These are phyloP conservation scores for Beauveria rudraprayagi DNA, from an alignment of 2,329 filamentous ascomycete species.

Conservation along the genomic window DNA sequence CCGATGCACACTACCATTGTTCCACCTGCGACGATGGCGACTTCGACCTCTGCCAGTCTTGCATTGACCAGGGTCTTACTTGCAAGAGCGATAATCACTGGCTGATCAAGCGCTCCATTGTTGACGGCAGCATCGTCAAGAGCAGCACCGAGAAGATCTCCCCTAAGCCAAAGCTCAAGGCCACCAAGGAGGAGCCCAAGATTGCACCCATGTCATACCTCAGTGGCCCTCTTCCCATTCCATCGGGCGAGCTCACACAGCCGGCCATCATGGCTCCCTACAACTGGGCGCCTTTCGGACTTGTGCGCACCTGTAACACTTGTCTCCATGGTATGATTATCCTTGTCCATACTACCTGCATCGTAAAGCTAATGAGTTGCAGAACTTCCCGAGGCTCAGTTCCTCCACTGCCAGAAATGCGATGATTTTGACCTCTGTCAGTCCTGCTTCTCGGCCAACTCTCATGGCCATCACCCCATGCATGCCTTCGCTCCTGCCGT, in stretches of 20 bases:
- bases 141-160: constrained; percentile 78
- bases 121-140: constrained; percentile 69
- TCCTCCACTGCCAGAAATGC: constrained; percentile 78
- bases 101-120: constrained; percentile 85
- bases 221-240: not conserved
- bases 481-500: constrained; percentile 70
- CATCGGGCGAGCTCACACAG: no score
- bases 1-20: constrained; percentile 87
- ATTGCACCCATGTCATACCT: not conserved
- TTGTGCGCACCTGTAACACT: constrained; percentile 61
- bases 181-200: constrained; percentile 4
- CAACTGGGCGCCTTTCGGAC: constrained; percentile 5
- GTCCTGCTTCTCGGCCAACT: constrained; percentile 63
- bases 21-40: constrained; percentile 87
- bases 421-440: constrained; percentile 92
- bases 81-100: constrained; percentile 79
- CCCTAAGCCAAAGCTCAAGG: constrained; percentile 38
- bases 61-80: constrained; percentile 65
- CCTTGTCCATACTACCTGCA: not conserved
- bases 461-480: constrained; percentile 84
- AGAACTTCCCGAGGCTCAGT: constrained; percentile 68
- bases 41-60: constrained; percentile 82
- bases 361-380: not conserved
- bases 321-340: constrained; percentile 38
- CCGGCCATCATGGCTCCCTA: not conserved